phyloP scores from a whole-genome alignment of 352 stramenopile species.

The Plasmopara viticola region DNA sequence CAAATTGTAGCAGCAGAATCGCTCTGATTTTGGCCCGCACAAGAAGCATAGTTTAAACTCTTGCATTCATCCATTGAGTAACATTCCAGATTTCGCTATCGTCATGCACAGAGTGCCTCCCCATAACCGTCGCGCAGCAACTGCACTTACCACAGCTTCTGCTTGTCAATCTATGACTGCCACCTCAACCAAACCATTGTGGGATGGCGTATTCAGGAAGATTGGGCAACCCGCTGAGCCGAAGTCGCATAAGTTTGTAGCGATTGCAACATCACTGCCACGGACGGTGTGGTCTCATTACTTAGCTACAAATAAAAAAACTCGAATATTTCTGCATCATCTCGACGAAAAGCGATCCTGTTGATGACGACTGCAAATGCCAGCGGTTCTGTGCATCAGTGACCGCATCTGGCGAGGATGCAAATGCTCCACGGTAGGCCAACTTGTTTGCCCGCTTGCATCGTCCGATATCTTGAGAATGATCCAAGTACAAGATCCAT shows the following conservation, averaged over 20 bases:
- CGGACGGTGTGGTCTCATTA: too few species aligned
- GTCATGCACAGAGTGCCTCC: constrained; percentile 16
- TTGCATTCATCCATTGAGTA: constrained; percentile 4
- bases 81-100: neutral
- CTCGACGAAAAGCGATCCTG: too few species aligned
- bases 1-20: too few species aligned
- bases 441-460: too few species aligned
- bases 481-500: too few species aligned
- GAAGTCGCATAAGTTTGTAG: constrained; percentile 10
- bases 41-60: neutral
- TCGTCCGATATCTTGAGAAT: too few species aligned
- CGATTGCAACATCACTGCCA: constrained; percentile 1
- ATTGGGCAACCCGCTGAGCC: constrained; percentile 15
- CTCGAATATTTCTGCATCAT: too few species aligned
- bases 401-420: too few species aligned
- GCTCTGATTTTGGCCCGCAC: neutral
- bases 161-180: constrained; percentile 28
- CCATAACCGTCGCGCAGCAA: constrained; percentile 11
- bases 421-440: too few species aligned
- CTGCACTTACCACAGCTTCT: constrained; percentile 13
- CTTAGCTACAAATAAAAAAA: too few species aligned
- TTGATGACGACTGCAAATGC: too few species aligned
- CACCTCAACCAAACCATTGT: constrained; percentile 20
- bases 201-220: constrained; percentile 18
- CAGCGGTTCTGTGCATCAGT: too few species aligned